Percentiles rank a stretch among this genome's conserved stretches.
Conservation (phyloP, 345 rosid species). For the Salix viminalis region DNA sequence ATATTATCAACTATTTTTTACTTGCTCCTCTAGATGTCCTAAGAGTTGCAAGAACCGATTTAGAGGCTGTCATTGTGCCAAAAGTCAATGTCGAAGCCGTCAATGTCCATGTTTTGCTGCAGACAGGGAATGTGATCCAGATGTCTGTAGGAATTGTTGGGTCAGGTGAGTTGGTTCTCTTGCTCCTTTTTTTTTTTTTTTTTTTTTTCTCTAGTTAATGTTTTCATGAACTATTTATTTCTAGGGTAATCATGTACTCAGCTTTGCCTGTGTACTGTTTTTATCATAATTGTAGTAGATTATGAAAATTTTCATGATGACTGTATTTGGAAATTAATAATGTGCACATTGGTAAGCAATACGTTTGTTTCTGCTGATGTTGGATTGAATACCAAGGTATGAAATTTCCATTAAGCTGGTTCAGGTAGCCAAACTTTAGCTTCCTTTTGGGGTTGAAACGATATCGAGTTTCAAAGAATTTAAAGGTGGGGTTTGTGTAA, state of each 20-base stretch:
- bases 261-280: background rate
- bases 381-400: background rate
- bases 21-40: constrained; percentile 62
- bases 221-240: background rate
- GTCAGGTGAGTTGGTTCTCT: constrained; percentile 57
- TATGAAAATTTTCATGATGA: background rate
- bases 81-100: constrained; percentile 99
- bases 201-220: background rate
- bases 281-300: background rate
- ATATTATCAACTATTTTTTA: constrained; percentile 13
- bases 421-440: background rate
- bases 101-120: constrained; percentile 99
- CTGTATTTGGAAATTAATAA: background rate
- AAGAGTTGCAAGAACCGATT: constrained; percentile 95
- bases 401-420: background rate
- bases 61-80: constrained; percentile 99
- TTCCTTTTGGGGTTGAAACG: background rate
- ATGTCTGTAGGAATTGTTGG: constrained; percentile 99
- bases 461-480: background rate
- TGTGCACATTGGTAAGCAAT: background rate
- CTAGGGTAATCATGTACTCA: background rate
- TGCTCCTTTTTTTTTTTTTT: background rate
- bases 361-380: background rate
- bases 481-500: background rate
- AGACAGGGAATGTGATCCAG: constrained; percentile 99